These are phyloP conservation scores for Lactarius hatsudake DNA, from an alignment of 768 basidiomycete species.

Conservation along the genomic window DNA sequence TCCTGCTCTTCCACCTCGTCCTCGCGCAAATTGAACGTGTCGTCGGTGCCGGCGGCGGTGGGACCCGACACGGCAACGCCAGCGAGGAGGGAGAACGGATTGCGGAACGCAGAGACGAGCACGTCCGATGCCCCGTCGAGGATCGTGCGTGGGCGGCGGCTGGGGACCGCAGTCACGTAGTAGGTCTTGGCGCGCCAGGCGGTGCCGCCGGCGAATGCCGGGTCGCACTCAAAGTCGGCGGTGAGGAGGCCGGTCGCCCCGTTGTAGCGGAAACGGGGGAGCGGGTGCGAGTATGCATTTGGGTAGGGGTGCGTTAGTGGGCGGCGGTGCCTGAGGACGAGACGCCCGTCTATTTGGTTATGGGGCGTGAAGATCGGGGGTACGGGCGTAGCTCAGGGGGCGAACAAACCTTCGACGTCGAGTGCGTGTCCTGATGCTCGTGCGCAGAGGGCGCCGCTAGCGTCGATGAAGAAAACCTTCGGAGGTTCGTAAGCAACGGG, in stretches of 20 bases:
- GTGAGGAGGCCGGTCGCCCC: conserved; percentile 54
- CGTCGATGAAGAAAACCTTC: conserved; percentile 83
- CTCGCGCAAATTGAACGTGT: conserved; percentile 56
- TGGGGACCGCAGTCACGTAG: conserved; percentile 62
- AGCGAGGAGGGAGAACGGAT: conserved; percentile 54
- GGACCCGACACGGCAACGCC: conserved; percentile 17
- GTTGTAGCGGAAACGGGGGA: conserved; percentile 66
- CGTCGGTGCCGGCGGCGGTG: conserved; percentile 28
- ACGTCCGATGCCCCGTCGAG: conserved; percentile 70
- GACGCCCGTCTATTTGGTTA: conserved; percentile 48
- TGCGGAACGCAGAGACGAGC: conserved; percentile 56
- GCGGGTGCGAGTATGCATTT: conserved; percentile 71
- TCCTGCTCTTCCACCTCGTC: conserved; percentile 80
- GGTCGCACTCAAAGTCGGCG: conserved; percentile 60
- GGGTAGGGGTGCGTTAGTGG: conserved; percentile 77
- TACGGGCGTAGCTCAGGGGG: background rate
- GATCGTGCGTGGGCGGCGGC: conserved; percentile 63
- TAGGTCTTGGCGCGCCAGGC: conserved; percentile 61
- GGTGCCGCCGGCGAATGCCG: conserved; percentile 48
- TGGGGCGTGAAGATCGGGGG: conserved; percentile 6
- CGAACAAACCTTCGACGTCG: conserved; percentile 63
- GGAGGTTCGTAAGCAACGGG: background rate
- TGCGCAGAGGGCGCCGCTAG: conserved; percentile 72
- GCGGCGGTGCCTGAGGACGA: conserved; percentile 74
- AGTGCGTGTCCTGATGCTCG: conserved; percentile 78